Percentiles rank a stretch among this genome's conserved stretches.
These are phyloP conservation scores for Achaetomiella virescens DNA, from an alignment of 495 filamentous ascomycete species.

Conservation along the genomic window DNA sequence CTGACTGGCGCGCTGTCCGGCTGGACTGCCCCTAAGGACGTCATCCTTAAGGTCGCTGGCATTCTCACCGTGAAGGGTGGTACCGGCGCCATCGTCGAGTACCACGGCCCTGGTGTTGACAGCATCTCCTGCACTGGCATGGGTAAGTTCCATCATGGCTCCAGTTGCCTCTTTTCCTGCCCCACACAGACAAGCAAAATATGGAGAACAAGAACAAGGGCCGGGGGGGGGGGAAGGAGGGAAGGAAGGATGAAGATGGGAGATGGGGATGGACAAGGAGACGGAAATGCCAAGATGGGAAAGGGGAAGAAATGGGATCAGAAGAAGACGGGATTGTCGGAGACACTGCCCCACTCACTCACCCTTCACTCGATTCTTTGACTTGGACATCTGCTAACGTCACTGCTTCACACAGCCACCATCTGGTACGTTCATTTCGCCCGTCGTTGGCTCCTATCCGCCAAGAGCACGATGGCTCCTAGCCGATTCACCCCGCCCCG, in stretches of 20 bases:
- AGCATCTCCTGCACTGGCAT: slow-evolving; percentile 57
- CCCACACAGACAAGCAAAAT: too few species aligned
- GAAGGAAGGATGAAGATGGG: too few species aligned
- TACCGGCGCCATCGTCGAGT: slow-evolving; percentile 95
- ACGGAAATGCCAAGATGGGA: too few species aligned
- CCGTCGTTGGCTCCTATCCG: background rate
- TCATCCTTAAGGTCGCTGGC: slow-evolving; percentile 97
- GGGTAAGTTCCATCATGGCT: slow-evolving; percentile 12
- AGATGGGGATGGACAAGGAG: too few species aligned
- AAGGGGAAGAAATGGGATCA: too few species aligned
- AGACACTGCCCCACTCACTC: too few species aligned
- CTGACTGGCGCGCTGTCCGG: slow-evolving; percentile 85
- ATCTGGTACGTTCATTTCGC: slow-evolving; percentile 58
- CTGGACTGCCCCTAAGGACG: slow-evolving; percentile 95
- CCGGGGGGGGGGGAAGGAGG: too few species aligned
- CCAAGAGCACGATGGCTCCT: too few species aligned
- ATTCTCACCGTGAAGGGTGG: slow-evolving; percentile 97
- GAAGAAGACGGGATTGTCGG: too few species aligned
- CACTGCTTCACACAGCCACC: slow-evolving; percentile 40
- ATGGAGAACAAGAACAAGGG: too few species aligned
- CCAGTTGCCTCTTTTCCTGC: background rate
- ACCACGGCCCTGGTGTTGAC: slow-evolving; percentile 73
- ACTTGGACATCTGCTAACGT: background rate
- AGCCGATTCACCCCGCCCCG: too few species aligned
- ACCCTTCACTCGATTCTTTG: too few species aligned